Conservation (phyloP, 1,139 yeast species). For the Taphrina sp. region DNA sequence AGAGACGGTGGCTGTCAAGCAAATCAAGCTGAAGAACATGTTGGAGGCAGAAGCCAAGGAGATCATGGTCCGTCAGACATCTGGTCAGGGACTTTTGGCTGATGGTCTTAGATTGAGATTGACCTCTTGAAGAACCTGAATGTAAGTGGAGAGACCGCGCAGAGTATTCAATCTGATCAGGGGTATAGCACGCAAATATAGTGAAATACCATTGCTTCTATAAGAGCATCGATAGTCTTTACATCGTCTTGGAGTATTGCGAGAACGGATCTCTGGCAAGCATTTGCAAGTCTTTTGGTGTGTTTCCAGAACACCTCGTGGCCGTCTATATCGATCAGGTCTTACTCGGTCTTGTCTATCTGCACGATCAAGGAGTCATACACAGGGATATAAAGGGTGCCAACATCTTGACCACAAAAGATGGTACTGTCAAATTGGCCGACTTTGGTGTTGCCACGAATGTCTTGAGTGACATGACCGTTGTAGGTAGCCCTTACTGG, state of each 20-base stretch:
- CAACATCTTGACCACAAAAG: constrained; percentile 61
- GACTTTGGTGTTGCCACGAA: constrained; percentile 75
- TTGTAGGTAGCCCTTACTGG: constrained; percentile 77
- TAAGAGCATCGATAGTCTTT: constrained; percentile 62
- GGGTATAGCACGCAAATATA: constrained; percentile 64
- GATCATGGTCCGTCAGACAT: constrained; percentile 16
- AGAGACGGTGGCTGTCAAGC: constrained; percentile 80
- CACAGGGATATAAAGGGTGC: constrained; percentile 82
- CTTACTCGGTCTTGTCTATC: constrained; percentile 64
- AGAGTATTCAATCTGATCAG: constrained; percentile 53
- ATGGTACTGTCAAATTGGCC: constrained; percentile 64
- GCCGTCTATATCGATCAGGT: constrained; percentile 66
- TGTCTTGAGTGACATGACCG: constrained; percentile 39
- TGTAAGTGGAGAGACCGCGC: constrained; percentile 56
- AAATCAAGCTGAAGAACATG: constrained; percentile 56
- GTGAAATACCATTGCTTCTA: constrained; percentile 89
- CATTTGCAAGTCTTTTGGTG: constrained; percentile 57
- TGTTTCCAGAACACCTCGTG: constrained; percentile 59
- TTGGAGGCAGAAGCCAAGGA: constrained; percentile 44
- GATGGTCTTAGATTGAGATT: constrained; percentile 52
- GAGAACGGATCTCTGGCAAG: constrained; percentile 81
- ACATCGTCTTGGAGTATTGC: constrained; percentile 78
- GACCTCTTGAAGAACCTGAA: constrained; percentile 63
- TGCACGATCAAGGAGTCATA: constrained; percentile 70
- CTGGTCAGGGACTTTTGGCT: background rate